Base-by-base conservation (phyloP, 2,329 filamentous ascomycete genomes). In the Colletotrichum chlorophyti region DNA sequence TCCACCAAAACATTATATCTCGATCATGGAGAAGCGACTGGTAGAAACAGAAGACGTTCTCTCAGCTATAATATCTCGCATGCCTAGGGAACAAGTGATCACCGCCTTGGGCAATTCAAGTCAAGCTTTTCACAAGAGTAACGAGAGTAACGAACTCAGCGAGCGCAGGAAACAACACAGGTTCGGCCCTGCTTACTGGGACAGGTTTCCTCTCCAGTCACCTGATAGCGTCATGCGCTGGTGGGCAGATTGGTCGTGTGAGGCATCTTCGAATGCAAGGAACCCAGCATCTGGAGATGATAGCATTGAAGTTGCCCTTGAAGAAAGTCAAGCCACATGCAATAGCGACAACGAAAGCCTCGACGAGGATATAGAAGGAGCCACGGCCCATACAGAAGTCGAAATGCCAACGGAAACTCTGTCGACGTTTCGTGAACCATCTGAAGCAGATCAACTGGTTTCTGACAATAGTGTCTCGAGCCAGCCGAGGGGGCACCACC, bases 1-100 rank as follows among this genome's bases (percentile, higher is more conserved):
- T 3, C 60, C 60, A 5, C 58, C 58, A 3, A 62, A 62, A 19
- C 35, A 61, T 5, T 61, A 58, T 17, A 53, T 50, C 5, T 15
- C 24, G 5, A 51, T 47, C 5, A 60, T 61, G 37, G 60, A 61
- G 21, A 58, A 24, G 11, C 58, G 60, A 8, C 29, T 62, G 7
- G 32, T 53, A 3, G 31, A 58, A 5, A 61, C 60, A 5, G 52
- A 62, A 29, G 49, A 46, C 2, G 19, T 47, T 7, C 52, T 62
- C 5, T 12, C 31, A 10, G 58, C 52, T 5, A 19, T 62, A 4
- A 4, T 61, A n/a, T 38, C 42, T 3, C 51, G 38, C 14, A 14
- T 29, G 6, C 45, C 60, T 19, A 21, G 50, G 4, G 24, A 37
- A 12, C 52, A 62, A 15, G 17, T 62, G 4, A 10, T 12, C 5